Evolutionary conservation across 108 stramenopile species (phyloP), one percentile per base, ranked within the genome.

Genomic region (Chaetoceros tenuissimus): DNA sequence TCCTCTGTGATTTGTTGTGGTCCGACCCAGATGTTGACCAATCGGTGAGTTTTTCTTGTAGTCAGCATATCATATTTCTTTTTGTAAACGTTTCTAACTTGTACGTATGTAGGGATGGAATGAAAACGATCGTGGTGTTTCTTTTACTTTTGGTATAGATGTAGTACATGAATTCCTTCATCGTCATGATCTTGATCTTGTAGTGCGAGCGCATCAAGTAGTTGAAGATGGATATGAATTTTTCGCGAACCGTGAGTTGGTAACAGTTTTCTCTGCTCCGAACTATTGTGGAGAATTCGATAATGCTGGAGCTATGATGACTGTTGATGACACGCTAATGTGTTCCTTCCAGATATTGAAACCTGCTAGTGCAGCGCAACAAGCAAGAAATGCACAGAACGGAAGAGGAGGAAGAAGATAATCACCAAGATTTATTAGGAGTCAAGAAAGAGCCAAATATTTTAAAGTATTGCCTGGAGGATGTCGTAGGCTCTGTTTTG

Each of bases 161-260:
- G 97, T 99, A 22, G 97, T 98, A 17, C 84, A 89, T 53, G 87
- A 96, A 57, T 99, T 99, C 66, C 92, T 99, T 54, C 81, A 92
- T 51, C 72, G 93, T 47, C 99, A 99, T 62, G 97, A 98, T 74
- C 83, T 99, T 46, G 99, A 99, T 60, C 74, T 99, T 44, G 94
- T 99, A 19, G 97, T 97, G 26, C 67, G 99, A 44, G 99, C 99
- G 3, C 99, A 99, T 71, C 99, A 99, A 78, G 99, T 99, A 16
- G 99, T 98, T 5, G 99, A 99, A 74, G 99, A 99, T 75, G 99
- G 99, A 8, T 99, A 99, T 68, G 99, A 99, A 77, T 94, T 96
- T 63, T 94, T 95, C 59, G 97, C 97, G 24, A 89, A 89, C 24
- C 89, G 97, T n/a, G 94, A 93, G 49, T 82, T 98, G 23, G 97